These are phyloP conservation scores for Liquidambar formosana DNA, from an alignment of 164 flowering plant genomes.

Conservation along the genomic window DNA sequence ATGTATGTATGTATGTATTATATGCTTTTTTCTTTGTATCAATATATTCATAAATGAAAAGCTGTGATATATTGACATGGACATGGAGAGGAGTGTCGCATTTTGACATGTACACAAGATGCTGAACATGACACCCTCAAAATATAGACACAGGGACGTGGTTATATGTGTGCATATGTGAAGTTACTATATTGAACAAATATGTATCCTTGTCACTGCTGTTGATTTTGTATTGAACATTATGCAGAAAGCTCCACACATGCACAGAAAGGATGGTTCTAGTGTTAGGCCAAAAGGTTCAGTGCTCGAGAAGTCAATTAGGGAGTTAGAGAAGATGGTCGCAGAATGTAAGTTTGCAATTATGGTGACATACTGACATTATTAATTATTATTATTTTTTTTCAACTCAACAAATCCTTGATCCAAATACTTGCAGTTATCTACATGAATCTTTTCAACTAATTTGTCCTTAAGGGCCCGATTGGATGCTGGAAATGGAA, in stretches of 20 bases:
- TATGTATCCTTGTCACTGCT: not conserved
- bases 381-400: not conserved
- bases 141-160: not conserved
- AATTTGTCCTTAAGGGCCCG: conserved; percentile 5
- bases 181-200: not conserved
- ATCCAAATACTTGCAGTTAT: too few relatives aligned
- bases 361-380: not conserved
- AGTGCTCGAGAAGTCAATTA: conserved; percentile 84
- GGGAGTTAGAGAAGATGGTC: conserved; percentile 86
- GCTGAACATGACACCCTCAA: too few relatives aligned
- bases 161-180: not conserved
- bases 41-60: not conserved
- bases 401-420: too few relatives aligned
- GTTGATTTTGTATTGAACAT: conserved; percentile 16
- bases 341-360: conserved; percentile 67
- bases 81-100: not conserved
- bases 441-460: too few relatives aligned
- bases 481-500: too few relatives aligned
- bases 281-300: conserved; percentile 62
- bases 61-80: not conserved
- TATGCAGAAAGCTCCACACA: conserved; percentile 51
- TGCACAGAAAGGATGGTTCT: conserved; percentile 67
- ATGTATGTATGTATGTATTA: too few relatives aligned
- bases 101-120: too few relatives aligned
- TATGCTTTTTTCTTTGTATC: too few relatives aligned